phyloP scores from a whole-genome alignment of 2,329 filamentous ascomycete genomes.

The Lasiodiplodia theobromae region DNA sequence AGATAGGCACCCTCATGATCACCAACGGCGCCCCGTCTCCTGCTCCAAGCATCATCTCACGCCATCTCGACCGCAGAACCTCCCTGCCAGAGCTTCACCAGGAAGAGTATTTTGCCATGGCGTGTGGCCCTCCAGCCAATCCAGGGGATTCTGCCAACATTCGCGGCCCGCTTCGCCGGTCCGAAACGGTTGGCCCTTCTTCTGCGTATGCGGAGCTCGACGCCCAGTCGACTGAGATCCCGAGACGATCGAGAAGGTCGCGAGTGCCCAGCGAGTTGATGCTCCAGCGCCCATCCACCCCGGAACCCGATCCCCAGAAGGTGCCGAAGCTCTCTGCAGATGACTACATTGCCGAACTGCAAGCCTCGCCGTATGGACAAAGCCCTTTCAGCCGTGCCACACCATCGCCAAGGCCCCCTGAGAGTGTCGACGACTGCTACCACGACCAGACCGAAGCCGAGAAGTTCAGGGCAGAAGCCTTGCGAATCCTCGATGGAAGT shows the following conservation, averaged over 20 bases:
- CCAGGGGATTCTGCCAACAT: neutral
- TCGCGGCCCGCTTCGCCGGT: neutral
- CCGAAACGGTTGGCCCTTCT: constrained; percentile 3
- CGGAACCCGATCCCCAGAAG: neutral
- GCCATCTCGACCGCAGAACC: constrained; percentile 3
- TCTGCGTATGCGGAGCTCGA: constrained; percentile 12
- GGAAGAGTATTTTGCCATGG: neutral
- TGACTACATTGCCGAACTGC: constrained; percentile 42
- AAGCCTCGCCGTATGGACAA: constrained; percentile 37
- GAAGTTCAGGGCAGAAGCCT: constrained; percentile 33
- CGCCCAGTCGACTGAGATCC: constrained; percentile 12
- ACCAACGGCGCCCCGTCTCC: constrained; percentile 58
- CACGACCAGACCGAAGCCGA: neutral
- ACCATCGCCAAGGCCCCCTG: neutral
- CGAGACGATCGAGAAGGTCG: neutral
- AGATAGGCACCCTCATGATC: constrained; percentile 53
- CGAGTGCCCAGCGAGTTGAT: constrained; percentile 8
- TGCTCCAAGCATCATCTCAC: constrained; percentile 45
- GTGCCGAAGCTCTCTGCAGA: constrained; percentile 30
- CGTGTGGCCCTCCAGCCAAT: neutral
- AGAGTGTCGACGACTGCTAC: neutral
- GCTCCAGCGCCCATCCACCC: neutral
- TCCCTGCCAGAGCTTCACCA: constrained; percentile 29
- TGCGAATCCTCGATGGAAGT: constrained; percentile 38
- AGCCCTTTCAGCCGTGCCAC: constrained; percentile 17